phyloP scores from a whole-genome alignment of 2,329 filamentous ascomycete species.

The Phoma sp. region DNA sequence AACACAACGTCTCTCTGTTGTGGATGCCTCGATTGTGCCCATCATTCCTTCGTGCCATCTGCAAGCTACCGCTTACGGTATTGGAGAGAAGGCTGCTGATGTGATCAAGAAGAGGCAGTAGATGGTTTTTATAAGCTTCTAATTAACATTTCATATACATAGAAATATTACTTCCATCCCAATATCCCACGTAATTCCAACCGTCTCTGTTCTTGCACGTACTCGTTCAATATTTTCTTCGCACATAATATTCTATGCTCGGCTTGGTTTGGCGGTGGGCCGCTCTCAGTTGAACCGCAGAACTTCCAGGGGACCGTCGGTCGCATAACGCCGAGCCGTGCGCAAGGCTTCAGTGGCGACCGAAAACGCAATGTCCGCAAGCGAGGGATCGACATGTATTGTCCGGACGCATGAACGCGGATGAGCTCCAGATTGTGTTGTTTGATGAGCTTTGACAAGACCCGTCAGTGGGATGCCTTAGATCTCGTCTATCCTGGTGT shows the following conservation, averaged over 20 bases:
- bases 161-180: background rate
- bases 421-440: background rate
- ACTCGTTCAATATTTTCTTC: too few species aligned
- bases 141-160: constrained; percentile 2
- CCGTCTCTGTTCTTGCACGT: background rate
- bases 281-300: background rate
- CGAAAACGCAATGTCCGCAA: background rate
- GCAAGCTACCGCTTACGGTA: constrained; percentile 42
- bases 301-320: constrained; percentile 1
- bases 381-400: background rate
- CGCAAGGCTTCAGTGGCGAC: background rate
- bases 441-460: background rate
- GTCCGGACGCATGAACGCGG: background rate
- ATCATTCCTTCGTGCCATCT: constrained; percentile 38
- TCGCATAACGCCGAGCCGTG: constrained; percentile 1
- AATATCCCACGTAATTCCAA: too few species aligned
- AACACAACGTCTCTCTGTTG: constrained; percentile 31
- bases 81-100: constrained; percentile 46
- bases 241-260: background rate
- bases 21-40: constrained; percentile 43
- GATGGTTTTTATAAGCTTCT: background rate
- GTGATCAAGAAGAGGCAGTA: constrained; percentile 35
- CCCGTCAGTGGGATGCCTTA: too few species aligned
- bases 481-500: too few species aligned
- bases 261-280: background rate